These are phyloP conservation scores for Colletotrichum sp. DNA, from an alignment of 2,329 filamentous ascomycete species.

Conservation along the genomic window DNA sequence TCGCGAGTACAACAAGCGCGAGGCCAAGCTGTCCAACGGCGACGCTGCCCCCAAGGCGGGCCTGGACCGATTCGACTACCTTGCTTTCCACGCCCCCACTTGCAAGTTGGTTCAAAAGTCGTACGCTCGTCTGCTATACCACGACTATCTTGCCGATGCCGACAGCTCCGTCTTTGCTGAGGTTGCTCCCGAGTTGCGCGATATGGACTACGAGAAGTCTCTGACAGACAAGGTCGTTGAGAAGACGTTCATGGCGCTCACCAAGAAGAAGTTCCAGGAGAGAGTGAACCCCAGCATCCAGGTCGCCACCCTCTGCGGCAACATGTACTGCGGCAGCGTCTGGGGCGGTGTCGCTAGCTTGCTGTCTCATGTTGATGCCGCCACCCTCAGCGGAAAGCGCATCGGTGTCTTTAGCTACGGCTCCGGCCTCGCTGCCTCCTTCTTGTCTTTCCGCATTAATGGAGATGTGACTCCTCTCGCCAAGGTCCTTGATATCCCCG, in stretches of 20 bases:
- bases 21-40: conserved; percentile 56
- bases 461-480: conserved; percentile 72
- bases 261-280: conserved; percentile 85
- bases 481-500: conserved; percentile 72
- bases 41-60: conserved; percentile 57
- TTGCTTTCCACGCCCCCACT: conserved; percentile 83
- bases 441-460: conserved; percentile 75
- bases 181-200: conserved; percentile 76
- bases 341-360: conserved; percentile 78
- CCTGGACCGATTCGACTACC: conserved; percentile 83
- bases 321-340: conserved; percentile 74
- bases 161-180: conserved; percentile 72
- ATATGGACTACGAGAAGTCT: conserved; percentile 81
- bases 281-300: conserved; percentile 76
- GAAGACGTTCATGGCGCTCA: conserved; percentile 84
- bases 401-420: conserved; percentile 82
- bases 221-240: conserved; percentile 82
- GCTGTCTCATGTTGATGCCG: conserved; percentile 67
- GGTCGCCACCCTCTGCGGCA: conserved; percentile 77
- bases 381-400: conserved; percentile 72
- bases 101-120: conserved; percentile 90
- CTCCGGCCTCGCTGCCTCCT: conserved; percentile 74
- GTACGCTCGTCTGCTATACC: conserved; percentile 83
- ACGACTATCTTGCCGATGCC: conserved; percentile 79
- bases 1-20: conserved; percentile 78